A percentile compares a stretch with the other conserved stretches of the same genome.
Conservation (phyloP, 345 rosid species). For the Ceriops zippeliana region DNA sequence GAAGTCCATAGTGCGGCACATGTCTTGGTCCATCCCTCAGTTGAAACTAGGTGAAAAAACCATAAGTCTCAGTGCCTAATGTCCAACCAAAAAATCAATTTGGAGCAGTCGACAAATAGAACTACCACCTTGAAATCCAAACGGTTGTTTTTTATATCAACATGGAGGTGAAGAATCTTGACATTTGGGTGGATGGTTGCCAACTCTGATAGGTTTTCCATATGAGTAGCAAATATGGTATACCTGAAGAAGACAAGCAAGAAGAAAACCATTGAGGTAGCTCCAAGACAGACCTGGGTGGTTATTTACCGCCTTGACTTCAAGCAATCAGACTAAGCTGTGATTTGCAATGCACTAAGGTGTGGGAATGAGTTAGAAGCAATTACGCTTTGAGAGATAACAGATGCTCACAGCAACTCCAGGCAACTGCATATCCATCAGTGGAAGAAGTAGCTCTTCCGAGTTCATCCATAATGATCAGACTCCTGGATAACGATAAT, state of each 20-base stretch:
- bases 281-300: too few species aligned
- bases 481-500: slow-evolving; percentile 49
- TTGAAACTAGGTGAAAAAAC: slow-evolving; percentile 52
- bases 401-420: slow-evolving; percentile 97
- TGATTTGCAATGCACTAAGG: background rate
- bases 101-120: background rate
- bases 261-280: background rate
- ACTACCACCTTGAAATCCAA: slow-evolving; percentile 78
- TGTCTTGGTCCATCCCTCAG: slow-evolving; percentile 70
- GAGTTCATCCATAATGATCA: slow-evolving; percentile 91
- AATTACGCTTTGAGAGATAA: slow-evolving; percentile 74
- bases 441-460: slow-evolving; percentile 98
- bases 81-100: background rate
- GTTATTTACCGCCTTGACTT: background rate
- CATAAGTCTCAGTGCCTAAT: slow-evolving; percentile 6
- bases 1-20: slow-evolving; percentile 83
- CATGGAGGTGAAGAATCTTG: slow-evolving; percentile 75
- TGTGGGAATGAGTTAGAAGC: slow-evolving; percentile 4
- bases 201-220: slow-evolving; percentile 76
- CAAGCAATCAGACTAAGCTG: too few species aligned
- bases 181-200: slow-evolving; percentile 85
- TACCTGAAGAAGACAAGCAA: slow-evolving; percentile 50
- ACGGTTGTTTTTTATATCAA: slow-evolving; percentile 63
- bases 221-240: slow-evolving; percentile 81
- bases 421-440: slow-evolving; percentile 89